Percentiles rank a stretch among this genome's conserved stretches.
Conservation (phyloP, 106 monocot genomes). For the Iris macrosiphon region DNA sequence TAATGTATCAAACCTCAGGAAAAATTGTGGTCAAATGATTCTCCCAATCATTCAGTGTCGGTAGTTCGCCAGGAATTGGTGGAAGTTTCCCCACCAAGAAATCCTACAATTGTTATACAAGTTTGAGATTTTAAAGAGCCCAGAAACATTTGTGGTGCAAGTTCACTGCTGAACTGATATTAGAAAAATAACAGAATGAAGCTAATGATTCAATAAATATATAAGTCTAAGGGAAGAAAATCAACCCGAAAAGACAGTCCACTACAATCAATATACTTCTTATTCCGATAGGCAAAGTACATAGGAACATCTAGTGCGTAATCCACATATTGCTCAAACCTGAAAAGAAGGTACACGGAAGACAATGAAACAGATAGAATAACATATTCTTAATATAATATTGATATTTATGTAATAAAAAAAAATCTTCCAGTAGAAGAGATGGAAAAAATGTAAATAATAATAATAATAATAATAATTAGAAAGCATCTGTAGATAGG, state of each 20-base stretch:
- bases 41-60: conserved; percentile 90
- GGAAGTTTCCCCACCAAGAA: conserved; percentile 84
- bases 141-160: background rate
- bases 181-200: background rate
- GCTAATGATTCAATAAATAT: background rate
- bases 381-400: too few species aligned
- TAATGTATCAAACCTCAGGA: conserved; percentile 56
- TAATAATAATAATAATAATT: too few species aligned
- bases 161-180: background rate
- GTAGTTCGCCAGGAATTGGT: conserved; percentile 62
- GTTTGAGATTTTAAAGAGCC: background rate
- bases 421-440: too few species aligned
- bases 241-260: conserved; percentile 91
- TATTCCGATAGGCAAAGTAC: conserved; percentile 88
- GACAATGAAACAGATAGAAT: background rate
- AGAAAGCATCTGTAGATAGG: too few species aligned
- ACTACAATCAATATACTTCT: conserved; percentile 84
- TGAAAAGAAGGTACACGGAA: conserved; percentile 18
- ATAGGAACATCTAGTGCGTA: conserved; percentile 93
- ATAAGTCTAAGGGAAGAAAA: conserved; percentile 17
- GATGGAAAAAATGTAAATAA: too few species aligned
- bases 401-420: too few species aligned
- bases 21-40: conserved; percentile 94
- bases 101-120: conserved; percentile 36
- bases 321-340: conserved; percentile 89